Percentiles rank a stretch among this genome's conserved stretches.
Evolutionary conservation across 1,139 yeast species (phyloP).

Genomic region (Lizanozyma gosingica): DNA sequence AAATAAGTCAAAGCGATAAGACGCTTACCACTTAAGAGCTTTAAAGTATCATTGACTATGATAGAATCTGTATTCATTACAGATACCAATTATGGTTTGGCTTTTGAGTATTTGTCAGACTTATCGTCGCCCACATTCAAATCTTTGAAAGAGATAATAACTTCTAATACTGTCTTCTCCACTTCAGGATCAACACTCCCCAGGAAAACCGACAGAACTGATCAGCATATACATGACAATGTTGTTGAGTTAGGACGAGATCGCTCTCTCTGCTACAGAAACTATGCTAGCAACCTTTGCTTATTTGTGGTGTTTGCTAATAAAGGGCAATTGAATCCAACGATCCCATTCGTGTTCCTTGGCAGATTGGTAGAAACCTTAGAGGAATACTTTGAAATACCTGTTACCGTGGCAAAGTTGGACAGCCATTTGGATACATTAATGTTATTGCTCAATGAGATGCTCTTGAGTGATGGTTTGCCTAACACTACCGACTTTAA

Average conservation of each 20-base stretch:
- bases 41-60: too few relatives aligned
- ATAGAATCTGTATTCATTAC: conserved; percentile 8
- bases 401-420: conserved; percentile 48
- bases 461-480: conserved; percentile 61
- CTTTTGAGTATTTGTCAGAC: conserved; percentile 49
- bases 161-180: conserved; percentile 6
- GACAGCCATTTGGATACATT: conserved; percentile 60
- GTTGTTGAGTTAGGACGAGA: not conserved
- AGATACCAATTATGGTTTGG: conserved; percentile 14
- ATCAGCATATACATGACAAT: not conserved
- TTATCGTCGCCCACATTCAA: conserved; percentile 44
- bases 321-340: conserved; percentile 24
- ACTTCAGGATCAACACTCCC: not conserved
- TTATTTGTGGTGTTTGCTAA: not conserved
- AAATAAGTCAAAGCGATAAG: too few relatives aligned
- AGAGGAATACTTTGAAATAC: conserved; percentile 51
- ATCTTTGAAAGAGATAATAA: conserved; percentile 25
- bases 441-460: conserved; percentile 51
- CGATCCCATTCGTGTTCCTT: conserved; percentile 49
- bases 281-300: not conserved
- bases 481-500: conserved; percentile 72
- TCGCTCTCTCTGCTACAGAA: not conserved
- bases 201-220: not conserved
- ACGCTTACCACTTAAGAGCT: too few relatives aligned
- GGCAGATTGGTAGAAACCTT: conserved; percentile 42